Evolutionary conservation across 1,139 yeast species (phyloP).

Genomic region (Protomyces lactucae-debilis): DNA sequence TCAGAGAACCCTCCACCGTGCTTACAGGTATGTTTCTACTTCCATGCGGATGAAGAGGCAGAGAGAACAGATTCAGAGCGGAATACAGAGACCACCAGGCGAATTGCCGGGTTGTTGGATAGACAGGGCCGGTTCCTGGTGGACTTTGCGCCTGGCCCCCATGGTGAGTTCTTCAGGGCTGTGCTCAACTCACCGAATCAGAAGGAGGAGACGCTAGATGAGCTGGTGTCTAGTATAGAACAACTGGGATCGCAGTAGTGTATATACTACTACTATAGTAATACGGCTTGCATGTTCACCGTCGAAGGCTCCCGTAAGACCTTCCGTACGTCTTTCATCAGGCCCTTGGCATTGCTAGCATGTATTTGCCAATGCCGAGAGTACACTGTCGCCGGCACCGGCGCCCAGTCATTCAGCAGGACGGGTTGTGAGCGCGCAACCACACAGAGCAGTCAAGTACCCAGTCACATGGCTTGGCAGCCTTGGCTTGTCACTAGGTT

Average conservation of each 20-base stretch:
- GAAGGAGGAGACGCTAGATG: constrained; percentile 44
- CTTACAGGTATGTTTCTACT: constrained; percentile 78
- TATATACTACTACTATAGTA: no score
- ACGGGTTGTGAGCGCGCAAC: no score
- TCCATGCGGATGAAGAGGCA: constrained; percentile 46
- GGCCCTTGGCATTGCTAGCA: not conserved
- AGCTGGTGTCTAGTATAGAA: constrained; percentile 41
- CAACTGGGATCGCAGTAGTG: constrained; percentile 25
- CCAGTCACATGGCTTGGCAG: no score
- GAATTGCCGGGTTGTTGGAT: constrained; percentile 60
- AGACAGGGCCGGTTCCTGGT: constrained; percentile 61
- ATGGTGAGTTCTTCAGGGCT: constrained; percentile 79
- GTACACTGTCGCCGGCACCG: not conserved
- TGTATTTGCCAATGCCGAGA: not conserved
- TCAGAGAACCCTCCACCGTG: constrained; percentile 63
- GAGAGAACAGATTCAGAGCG: constrained; percentile 31
- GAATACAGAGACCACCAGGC: constrained; percentile 55
- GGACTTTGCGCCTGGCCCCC: constrained; percentile 74
- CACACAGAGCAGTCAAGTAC: no score
- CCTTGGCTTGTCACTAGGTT: no score
- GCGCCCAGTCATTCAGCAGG: no score
- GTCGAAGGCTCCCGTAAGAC: constrained; percentile 43
- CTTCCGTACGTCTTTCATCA: not conserved
- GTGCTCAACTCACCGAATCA: constrained; percentile 69
- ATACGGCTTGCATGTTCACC: constrained; percentile 49